Base-by-base conservation (phyloP, 2,329 filamentous ascomycete species). In the Passalora sequoiae region DNA sequence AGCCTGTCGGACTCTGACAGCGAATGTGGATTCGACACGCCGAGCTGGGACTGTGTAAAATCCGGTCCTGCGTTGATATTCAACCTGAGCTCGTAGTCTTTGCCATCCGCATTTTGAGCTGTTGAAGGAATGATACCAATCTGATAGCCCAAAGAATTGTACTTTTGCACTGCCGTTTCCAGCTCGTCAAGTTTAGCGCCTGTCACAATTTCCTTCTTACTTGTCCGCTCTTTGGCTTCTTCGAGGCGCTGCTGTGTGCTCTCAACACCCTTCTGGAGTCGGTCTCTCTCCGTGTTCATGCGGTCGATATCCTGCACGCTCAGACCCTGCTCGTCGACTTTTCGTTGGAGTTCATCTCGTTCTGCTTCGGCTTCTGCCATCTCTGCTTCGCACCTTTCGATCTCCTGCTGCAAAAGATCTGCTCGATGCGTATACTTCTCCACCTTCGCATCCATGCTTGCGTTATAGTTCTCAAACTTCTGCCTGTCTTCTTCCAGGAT, bases 291-390 rank as follows among this genome's bases (percentile, higher is more conserved):
- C 25, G 86, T 83, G 56, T 89, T 95, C 91, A 98, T 96, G 66
- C 92, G 88, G 75, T 98, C 92, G 62, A 98, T 97, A 76, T 98
- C 92, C 69, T 92, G 86, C 69, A 96, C 94, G 59, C 89, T 94
- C 63, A 98, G 89, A 2, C 92, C 92, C 62, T 94, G 88, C 56
- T 84, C 83, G 65, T 97, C 92, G 20, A 98, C 89, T 21, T 85
- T 82, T 46, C 84, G 81, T 64, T 97, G 91, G 7, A 98, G 75
- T 21, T 77, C 76, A 30, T 80, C 71, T 49, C 88, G 81, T 64
- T 98, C 92, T 12, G 85, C 81, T 53, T 97, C 89, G 0, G 84
- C 85, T 57, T 87, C 84, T 46, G 78, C 76, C 24, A 94, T 71
- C 58, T 95, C 89, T 6, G 75, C 69, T 41, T 83, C 73, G 16